Conservation (phyloP, 2,329 filamentous ascomycete species). For the Beauveria pseudobassiana region DNA sequence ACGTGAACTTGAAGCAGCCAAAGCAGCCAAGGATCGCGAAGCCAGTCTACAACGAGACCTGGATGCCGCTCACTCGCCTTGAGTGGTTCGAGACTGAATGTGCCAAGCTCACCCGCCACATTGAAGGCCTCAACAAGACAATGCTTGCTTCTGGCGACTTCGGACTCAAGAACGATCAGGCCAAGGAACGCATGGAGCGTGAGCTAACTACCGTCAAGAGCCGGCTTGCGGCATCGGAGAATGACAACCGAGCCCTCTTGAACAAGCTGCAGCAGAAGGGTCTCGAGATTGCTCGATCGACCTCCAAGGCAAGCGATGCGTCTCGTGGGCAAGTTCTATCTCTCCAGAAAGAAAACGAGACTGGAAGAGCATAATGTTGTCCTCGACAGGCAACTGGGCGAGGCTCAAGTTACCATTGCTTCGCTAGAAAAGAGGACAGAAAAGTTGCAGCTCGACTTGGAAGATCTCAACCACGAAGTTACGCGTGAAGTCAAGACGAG, state of each 20-base stretch:
- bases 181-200: conserved; percentile 86
- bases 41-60: conserved; percentile 70
- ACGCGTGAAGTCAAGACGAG: conserved; percentile 83
- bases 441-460: conserved; percentile 78
- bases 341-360: conserved; percentile 67
- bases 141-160: conserved; percentile 87
- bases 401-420: conserved; percentile 73
- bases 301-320: conserved; percentile 75
- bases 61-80: conserved; percentile 68
- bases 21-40: conserved; percentile 73
- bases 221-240: conserved; percentile 83
- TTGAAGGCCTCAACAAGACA: conserved; percentile 78
- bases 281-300: conserved; percentile 86
- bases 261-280: conserved; percentile 98
- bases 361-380: conserved; percentile 76
- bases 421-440: conserved; percentile 91
- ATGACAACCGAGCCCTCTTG: conserved; percentile 88
- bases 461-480: conserved; percentile 89
- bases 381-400: conserved; percentile 76
- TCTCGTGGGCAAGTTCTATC: conserved; percentile 69
- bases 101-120: conserved; percentile 65
- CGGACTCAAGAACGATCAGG: conserved; percentile 82
- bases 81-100: conserved; percentile 76
- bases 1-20: conserved; percentile 72
- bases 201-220: conserved; percentile 89